Evolutionary conservation across 148 eudicot genomes (phyloP).

Genomic region (Rhododendron henanense): DNA sequence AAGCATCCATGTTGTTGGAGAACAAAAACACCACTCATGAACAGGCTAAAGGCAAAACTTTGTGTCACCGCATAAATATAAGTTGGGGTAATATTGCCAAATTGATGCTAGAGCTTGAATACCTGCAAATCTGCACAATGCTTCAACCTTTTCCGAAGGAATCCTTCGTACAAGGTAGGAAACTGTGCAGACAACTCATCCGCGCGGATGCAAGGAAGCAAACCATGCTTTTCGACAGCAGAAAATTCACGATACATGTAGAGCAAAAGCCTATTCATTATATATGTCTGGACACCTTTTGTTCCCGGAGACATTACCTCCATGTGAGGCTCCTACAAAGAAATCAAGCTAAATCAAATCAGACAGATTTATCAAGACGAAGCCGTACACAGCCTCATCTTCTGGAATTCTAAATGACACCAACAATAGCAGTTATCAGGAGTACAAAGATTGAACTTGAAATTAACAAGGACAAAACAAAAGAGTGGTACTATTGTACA

Average conservation of each 20-base stretch:
- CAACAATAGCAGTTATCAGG: background rate
- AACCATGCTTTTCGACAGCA: constrained; percentile 68
- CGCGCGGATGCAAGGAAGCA: constrained; percentile 68
- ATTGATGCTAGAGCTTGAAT: background rate
- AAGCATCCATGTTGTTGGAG: background rate
- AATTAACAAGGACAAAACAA: background rate
- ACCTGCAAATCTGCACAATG: constrained; percentile 94
- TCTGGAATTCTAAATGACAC: background rate
- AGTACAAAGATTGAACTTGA: background rate
- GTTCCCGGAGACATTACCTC: constrained; percentile 93
- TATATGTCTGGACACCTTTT: constrained; percentile 61
- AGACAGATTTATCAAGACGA: background rate
- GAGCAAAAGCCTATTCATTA: constrained; percentile 79
- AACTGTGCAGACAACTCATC: constrained; percentile 80
- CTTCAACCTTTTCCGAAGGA: constrained; percentile 81
- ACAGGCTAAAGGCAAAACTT: constrained; percentile 1
- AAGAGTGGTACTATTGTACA: background rate
- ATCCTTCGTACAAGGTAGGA: constrained; percentile 58
- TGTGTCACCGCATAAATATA: background rate
- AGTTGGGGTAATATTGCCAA: background rate
- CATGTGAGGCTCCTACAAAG: constrained; percentile 82
- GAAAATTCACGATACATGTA: constrained; percentile 85
- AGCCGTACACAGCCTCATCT: background rate
- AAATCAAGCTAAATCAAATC: constrained; percentile 17
- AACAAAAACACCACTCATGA: background rate